Conservation (phyloP, 176 grass and related monocot species). For the Triticum dicoccoides region DNA sequence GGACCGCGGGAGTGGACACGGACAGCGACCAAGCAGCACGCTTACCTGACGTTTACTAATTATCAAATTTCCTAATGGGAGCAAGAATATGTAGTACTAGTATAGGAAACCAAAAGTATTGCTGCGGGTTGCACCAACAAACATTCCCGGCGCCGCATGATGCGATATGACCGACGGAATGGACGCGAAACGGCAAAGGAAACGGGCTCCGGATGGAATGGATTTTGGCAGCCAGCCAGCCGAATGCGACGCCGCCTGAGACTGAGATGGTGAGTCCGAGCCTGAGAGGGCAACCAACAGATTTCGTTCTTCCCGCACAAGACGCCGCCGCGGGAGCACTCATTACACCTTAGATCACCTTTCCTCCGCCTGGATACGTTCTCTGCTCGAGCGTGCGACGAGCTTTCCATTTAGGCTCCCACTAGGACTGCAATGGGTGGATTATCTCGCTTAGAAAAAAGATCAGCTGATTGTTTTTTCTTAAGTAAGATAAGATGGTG, state of each 20-base stretch:
- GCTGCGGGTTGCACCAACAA: neutral
- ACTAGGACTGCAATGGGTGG: neutral
- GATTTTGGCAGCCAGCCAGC: neutral
- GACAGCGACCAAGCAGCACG: conserved; percentile 21
- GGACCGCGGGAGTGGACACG: neutral
- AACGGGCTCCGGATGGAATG: neutral
- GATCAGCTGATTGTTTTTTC: neutral
- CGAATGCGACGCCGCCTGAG: conserved; percentile 14
- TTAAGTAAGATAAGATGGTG: no score
- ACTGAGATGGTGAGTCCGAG: no score
- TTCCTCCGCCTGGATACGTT: neutral
- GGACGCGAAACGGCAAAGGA: neutral
- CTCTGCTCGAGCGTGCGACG: neutral
- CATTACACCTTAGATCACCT: neutral
- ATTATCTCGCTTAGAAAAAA: neutral
- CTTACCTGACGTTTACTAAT: neutral
- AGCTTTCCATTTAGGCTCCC: neutral
- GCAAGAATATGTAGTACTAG: neutral
- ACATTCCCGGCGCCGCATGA: neutral
- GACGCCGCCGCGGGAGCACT: neutral
- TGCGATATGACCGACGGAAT: neutral
- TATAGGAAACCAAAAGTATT: neutral
- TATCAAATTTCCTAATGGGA: neutral
- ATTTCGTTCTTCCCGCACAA: neutral
- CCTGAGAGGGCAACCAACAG: neutral